A percentile compares a stretch with the other conserved stretches of the same genome.
Evolutionary conservation across 129 eudicot species (phyloP).

Genomic region (Oenanthe sinensis): DNA sequence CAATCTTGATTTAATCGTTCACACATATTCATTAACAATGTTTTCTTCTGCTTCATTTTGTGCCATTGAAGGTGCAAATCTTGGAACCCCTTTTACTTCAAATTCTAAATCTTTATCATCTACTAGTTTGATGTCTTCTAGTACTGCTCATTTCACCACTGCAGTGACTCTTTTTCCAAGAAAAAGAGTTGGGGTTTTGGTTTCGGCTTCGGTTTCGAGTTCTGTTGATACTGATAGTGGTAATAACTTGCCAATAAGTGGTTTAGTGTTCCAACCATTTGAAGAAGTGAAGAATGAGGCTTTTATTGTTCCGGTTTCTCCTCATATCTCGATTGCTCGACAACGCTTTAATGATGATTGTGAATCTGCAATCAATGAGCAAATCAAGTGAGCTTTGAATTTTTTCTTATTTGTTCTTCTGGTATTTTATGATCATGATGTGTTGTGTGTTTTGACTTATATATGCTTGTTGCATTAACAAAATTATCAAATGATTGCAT

Average conservation of each 20-base stretch:
- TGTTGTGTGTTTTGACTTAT: background rate
- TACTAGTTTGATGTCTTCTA: background rate
- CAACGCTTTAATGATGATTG: conserved; percentile 54
- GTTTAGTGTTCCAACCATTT: conserved; percentile 69
- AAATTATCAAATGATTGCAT: no score
- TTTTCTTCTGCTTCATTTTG: conserved; percentile 25
- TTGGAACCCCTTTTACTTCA: conserved; percentile 14
- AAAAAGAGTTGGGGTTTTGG: conserved; percentile 16
- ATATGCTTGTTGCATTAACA: no score
- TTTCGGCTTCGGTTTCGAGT: conserved; percentile 28
- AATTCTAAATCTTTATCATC: conserved; percentile 7
- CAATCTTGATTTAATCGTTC: background rate
- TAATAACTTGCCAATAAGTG: conserved; percentile 23
- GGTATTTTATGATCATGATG: background rate
- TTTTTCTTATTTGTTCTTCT: background rate
- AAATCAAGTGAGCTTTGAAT: conserved; percentile 54
- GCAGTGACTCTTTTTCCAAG: conserved; percentile 8
- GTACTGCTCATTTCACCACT: conserved; percentile 7
- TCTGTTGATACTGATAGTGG: conserved; percentile 10
- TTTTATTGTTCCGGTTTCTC: conserved; percentile 45
- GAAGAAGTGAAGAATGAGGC: conserved; percentile 77
- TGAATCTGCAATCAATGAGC: conserved; percentile 87
- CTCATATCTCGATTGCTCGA: conserved; percentile 59
- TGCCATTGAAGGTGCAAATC: conserved; percentile 19
- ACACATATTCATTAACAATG: conserved; percentile 20